These are phyloP conservation scores for Boletales sp. DNA, from an alignment of 768 basidiomycete genomes.

Conservation along the genomic window DNA sequence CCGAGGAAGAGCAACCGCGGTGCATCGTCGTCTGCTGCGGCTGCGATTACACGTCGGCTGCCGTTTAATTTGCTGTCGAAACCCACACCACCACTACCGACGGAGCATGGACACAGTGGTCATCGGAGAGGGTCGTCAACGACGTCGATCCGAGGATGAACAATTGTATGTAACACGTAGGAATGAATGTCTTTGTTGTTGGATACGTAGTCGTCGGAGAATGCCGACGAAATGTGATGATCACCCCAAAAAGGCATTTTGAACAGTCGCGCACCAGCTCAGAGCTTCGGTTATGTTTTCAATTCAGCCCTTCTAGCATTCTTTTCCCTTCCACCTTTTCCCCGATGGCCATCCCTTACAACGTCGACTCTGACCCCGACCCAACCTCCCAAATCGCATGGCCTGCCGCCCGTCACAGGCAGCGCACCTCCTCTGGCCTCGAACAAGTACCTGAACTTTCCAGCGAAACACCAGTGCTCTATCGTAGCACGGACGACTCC, in stretches of 20 bases:
- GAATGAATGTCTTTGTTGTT: background rate
- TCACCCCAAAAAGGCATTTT: conserved; percentile 8
- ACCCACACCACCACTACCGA: conserved; percentile 33
- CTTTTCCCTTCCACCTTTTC: background rate
- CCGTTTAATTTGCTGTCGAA: conserved; percentile 69
- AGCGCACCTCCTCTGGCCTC: conserved; percentile 23
- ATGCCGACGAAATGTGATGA: conserved; percentile 14
- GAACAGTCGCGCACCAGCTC: background rate
- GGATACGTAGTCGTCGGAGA: conserved; percentile 14
- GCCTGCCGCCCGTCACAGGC: conserved; percentile 48
- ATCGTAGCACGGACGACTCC: conserved; percentile 32
- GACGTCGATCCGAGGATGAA: conserved; percentile 30
- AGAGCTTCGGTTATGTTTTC: conserved; percentile 6
- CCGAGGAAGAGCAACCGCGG: conserved; percentile 43
- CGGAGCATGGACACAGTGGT: conserved; percentile 23
- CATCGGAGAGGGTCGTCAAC: conserved; percentile 45
- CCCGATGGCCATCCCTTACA: conserved; percentile 58
- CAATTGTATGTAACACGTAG: too few relatives aligned
- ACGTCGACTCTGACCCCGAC: conserved; percentile 57
- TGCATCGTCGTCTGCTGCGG: conserved; percentile 44
- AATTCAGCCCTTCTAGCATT: background rate
- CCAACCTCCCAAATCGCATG: conserved; percentile 79
- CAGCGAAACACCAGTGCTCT: conserved; percentile 20
- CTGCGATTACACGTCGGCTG: conserved; percentile 52
- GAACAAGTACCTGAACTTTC: conserved; percentile 18